A percentile compares a stretch with the other conserved stretches of the same genome.
phyloP scores from a whole-genome alignment of 768 basidiomycete genomes.

The Megacollybia marginata region DNA sequence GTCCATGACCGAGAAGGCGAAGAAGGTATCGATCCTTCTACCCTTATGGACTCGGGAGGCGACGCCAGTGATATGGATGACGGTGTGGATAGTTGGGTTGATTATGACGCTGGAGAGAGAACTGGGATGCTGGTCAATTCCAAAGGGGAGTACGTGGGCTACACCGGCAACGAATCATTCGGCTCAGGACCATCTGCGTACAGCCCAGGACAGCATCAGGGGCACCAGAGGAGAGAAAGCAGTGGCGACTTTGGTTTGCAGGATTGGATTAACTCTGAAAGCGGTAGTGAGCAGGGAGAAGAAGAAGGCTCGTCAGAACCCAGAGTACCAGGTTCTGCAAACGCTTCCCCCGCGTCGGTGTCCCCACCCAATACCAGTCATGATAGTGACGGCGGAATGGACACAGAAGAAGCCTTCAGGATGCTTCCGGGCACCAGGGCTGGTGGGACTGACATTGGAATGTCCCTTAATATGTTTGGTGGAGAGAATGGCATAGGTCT shows the following conservation, averaged over 20 bases:
- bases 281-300: background rate
- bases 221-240: background rate
- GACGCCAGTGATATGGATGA: conserved; percentile 6
- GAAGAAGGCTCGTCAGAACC: conserved; percentile 6
- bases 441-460: conserved; percentile 1
- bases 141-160: conserved; percentile 25
- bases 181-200: conserved; percentile 2
- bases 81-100: background rate
- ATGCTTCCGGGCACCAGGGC: background rate
- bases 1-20: conserved; percentile 56
- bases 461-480: conserved; percentile 19
- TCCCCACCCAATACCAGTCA: too few relatives aligned
- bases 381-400: background rate
- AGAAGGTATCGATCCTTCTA: conserved; percentile 7
- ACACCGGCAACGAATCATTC: conserved; percentile 23
- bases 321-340: background rate
- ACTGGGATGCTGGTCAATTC: conserved; percentile 10
- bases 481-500: conserved; percentile 14
- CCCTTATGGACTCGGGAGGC: conserved; percentile 19
- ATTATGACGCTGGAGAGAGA: background rate
- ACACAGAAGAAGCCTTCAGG: background rate
- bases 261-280: background rate
- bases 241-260: conserved; percentile 1
- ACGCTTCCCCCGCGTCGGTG: too few relatives aligned
- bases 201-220: background rate